phyloP scores from a whole-genome alignment of 2,329 filamentous ascomycete genomes.

The Cladosporium sphaerospermum region DNA sequence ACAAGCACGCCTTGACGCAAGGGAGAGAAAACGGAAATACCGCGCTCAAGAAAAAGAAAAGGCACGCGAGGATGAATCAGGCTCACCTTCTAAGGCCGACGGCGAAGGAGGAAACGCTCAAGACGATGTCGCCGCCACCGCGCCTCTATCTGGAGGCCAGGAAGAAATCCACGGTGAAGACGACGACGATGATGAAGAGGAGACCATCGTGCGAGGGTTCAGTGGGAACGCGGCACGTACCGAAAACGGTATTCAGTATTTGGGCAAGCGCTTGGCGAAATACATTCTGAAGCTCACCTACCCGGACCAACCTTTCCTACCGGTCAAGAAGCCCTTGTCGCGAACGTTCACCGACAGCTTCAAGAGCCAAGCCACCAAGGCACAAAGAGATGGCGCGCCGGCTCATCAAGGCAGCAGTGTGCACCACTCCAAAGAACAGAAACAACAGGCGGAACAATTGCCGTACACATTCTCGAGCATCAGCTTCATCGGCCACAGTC shows the following conservation, averaged over 20 bases:
- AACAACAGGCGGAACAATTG: slow-evolving; percentile 42
- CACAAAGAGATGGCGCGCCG: slow-evolving; percentile 40
- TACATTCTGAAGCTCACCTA: slow-evolving; percentile 87
- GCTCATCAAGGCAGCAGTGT: slow-evolving; percentile 58
- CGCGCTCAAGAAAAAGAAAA: slow-evolving; percentile 28
- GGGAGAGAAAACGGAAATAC: slow-evolving; percentile 46
- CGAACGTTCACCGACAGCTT: slow-evolving; percentile 45
- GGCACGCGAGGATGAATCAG: slow-evolving; percentile 16
- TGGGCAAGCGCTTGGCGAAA: slow-evolving; percentile 88
- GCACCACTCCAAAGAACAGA: slow-evolving; percentile 41
- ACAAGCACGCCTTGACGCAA: slow-evolving; percentile 66
- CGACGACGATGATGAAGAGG: slow-evolving; percentile 65
- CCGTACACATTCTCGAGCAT: slow-evolving; percentile 87
- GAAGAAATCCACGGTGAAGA: slow-evolving; percentile 42
- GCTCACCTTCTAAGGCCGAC: neutral
- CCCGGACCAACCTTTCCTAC: slow-evolving; percentile 84
- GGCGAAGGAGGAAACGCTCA: slow-evolving; percentile 11
- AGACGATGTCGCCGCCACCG: slow-evolving; percentile 33
- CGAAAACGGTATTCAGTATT: slow-evolving; percentile 91
- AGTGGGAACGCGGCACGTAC: slow-evolving; percentile 85
- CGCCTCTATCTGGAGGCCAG: slow-evolving; percentile 45
- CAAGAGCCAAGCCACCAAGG: slow-evolving; percentile 38
- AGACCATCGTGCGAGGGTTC: slow-evolving; percentile 85
- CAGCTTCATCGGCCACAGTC: slow-evolving; percentile 87
- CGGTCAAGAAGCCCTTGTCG: slow-evolving; percentile 51